These are phyloP conservation scores for Amanita rimosa DNA, from an alignment of 768 basidiomycete genomes.

Conservation along the genomic window DNA sequence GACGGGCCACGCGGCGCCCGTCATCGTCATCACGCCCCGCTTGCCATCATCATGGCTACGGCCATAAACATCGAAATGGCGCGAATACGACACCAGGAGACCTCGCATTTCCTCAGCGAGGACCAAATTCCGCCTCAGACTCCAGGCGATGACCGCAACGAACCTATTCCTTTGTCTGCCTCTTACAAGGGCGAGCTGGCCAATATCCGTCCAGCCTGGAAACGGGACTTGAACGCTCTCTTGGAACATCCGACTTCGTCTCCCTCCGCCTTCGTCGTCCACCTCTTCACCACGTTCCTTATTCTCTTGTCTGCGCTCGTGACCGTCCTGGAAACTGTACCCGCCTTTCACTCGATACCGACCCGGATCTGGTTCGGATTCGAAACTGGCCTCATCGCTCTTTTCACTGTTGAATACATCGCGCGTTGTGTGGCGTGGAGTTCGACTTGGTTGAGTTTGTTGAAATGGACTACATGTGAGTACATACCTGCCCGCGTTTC, in stretches of 20 bases:
- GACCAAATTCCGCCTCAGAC: slow-evolving; percentile 20
- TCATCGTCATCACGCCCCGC: too few relatives aligned
- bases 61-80: slow-evolving; percentile 16
- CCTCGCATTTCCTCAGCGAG: slow-evolving; percentile 32
- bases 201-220: slow-evolving; percentile 41
- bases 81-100: slow-evolving; percentile 15
- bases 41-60: slow-evolving; percentile 15
- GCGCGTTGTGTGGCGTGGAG: slow-evolving; percentile 70
- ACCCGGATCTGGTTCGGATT: slow-evolving; percentile 76
- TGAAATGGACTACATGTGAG: slow-evolving; percentile 61
- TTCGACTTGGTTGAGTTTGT: slow-evolving; percentile 44
- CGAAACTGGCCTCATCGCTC: slow-evolving; percentile 72
- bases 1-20: too few relatives aligned
- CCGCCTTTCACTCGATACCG: slow-evolving; percentile 58
- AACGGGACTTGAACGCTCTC: slow-evolving; percentile 53
- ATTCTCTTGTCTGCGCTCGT: slow-evolving; percentile 69
- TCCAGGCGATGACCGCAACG: slow-evolving; percentile 27
- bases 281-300: slow-evolving; percentile 56
- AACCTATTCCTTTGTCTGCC: slow-evolving; percentile 25
- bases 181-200: slow-evolving; percentile 25
- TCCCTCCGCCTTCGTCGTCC: slow-evolving; percentile 62
- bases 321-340: slow-evolving; percentile 73
- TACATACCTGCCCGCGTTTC: slow-evolving; percentile 4
- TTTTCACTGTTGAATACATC: slow-evolving; percentile 83
- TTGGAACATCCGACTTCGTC: slow-evolving; percentile 78